These are phyloP conservation scores for Murraya koenigii DNA, from an alignment of 345 rosid species.

Conservation along the genomic window DNA sequence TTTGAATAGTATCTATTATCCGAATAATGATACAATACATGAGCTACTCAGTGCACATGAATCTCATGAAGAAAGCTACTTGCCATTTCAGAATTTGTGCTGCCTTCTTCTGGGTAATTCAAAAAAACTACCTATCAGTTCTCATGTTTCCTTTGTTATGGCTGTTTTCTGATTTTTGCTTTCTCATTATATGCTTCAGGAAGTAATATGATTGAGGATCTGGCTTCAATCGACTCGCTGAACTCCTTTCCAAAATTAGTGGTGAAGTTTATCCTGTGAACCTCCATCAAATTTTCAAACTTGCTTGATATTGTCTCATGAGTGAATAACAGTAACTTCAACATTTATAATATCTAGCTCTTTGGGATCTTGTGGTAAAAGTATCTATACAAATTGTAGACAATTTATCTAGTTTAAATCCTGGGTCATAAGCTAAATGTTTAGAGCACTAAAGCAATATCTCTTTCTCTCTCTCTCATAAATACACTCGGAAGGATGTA, in stretches of 20 bases:
- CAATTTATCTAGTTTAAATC: background rate
- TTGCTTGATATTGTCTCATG: background rate
- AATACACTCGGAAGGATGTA: background rate
- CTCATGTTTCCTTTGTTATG: background rate
- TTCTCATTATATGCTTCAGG: slow-evolving; percentile 44
- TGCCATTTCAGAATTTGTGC: slow-evolving; percentile 60
- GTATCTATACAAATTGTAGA: background rate
- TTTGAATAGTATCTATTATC: slow-evolving; percentile 51
- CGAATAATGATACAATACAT: slow-evolving; percentile 26
- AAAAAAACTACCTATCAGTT: slow-evolving; percentile 3
- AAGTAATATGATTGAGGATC: slow-evolving; percentile 60
- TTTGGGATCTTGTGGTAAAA: background rate
- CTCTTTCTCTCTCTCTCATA: background rate
- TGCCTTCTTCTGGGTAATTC: slow-evolving; percentile 84
- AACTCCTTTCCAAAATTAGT: slow-evolving; percentile 66
- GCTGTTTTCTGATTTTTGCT: slow-evolving; percentile 16
- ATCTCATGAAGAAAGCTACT: slow-evolving; percentile 31
- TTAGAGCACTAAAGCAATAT: background rate
- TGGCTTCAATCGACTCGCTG: slow-evolving; percentile 60
- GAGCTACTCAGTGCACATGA: slow-evolving; percentile 29
- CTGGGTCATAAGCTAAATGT: background rate
- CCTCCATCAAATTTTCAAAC: background rate
- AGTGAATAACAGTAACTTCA: background rate
- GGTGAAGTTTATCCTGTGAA: slow-evolving; percentile 44
- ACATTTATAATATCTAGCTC: background rate